Evolutionary conservation across 805 yeast genomes (phyloP).

Genomic region (Yamadazyma insecticola): DNA sequence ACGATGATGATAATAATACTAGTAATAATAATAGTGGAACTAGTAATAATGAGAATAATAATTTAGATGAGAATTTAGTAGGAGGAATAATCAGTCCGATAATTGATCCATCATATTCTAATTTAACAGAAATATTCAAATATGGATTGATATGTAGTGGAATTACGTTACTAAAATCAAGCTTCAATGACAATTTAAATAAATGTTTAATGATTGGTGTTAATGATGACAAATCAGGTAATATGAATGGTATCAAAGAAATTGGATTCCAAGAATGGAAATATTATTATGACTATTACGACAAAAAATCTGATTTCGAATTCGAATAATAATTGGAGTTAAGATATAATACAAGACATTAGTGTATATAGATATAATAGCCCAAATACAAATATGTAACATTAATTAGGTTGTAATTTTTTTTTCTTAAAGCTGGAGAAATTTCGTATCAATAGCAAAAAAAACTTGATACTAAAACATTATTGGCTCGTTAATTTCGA

Average conservation of each 20-base stretch:
- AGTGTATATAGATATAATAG: no score
- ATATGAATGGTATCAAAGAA: constrained; percentile 31
- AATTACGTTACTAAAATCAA: constrained; percentile 41
- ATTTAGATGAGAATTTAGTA: constrained; percentile 14
- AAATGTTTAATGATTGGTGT: constrained; percentile 36
- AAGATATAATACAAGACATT: no score
- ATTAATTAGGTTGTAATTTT: no score
- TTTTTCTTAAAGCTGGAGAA: no score
- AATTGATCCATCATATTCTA: constrained; percentile 49
- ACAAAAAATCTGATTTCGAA: constrained; percentile 12
- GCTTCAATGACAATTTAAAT: constrained; percentile 25
- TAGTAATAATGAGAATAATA: neutral
- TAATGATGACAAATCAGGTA: constrained; percentile 26
- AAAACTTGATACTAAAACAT: no score
- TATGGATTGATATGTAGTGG: constrained; percentile 57
- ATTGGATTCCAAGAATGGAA: constrained; percentile 41
- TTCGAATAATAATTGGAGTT: no score
- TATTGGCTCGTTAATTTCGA: no score
- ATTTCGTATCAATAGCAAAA: no score
- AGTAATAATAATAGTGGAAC: no score
- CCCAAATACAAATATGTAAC: no score
- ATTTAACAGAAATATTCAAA: constrained; percentile 49
- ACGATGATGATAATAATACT: no score
- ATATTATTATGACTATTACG: constrained; percentile 32
- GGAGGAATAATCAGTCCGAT: constrained; percentile 53